Percentiles rank a stretch among this genome's conserved stretches.
Evolutionary conservation across 2,329 filamentous ascomycete genomes (phyloP).

Genomic region (Colletotrichum lini): DNA sequence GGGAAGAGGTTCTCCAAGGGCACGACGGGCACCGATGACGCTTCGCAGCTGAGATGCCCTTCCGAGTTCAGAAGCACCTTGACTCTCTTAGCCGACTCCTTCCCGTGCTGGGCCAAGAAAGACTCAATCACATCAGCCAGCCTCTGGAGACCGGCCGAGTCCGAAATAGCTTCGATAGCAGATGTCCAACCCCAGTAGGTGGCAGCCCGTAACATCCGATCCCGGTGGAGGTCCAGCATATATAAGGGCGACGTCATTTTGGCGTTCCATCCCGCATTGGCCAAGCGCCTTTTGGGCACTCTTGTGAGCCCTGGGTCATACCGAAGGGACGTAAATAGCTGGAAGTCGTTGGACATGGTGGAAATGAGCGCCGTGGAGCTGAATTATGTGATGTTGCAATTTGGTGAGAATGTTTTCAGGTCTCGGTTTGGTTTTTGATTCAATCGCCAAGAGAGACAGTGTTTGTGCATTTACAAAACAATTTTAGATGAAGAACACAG

Average conservation of each 20-base stretch:
- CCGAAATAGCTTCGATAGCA: constrained; percentile 61
- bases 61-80: constrained; percentile 68
- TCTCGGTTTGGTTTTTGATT: too few relatives aligned
- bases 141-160: constrained; percentile 59
- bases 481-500: too few relatives aligned
- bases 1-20: constrained; percentile 72
- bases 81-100: constrained; percentile 61
- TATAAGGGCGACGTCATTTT: constrained; percentile 75
- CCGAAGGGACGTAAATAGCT: constrained; percentile 79
- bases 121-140: constrained; percentile 53
- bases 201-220: constrained; percentile 80
- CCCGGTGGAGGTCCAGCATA: constrained; percentile 83
- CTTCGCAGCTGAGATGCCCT: constrained; percentile 59
- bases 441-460: neutral
- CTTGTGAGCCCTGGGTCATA: constrained; percentile 74
- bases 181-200: constrained; percentile 68
- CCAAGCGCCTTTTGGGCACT: constrained; percentile 55
- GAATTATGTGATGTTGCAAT: neutral
- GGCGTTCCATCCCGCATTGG: constrained; percentile 67
- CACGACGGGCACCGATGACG: constrained; percentile 48
- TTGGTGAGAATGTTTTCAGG: neutral
- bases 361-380: neutral
- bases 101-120: constrained; percentile 51
- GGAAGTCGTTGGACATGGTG: constrained; percentile 63
- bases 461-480: neutral